Conservation (phyloP, 2,329 filamentous ascomycete genomes). For the Fusarium sp. region DNA sequence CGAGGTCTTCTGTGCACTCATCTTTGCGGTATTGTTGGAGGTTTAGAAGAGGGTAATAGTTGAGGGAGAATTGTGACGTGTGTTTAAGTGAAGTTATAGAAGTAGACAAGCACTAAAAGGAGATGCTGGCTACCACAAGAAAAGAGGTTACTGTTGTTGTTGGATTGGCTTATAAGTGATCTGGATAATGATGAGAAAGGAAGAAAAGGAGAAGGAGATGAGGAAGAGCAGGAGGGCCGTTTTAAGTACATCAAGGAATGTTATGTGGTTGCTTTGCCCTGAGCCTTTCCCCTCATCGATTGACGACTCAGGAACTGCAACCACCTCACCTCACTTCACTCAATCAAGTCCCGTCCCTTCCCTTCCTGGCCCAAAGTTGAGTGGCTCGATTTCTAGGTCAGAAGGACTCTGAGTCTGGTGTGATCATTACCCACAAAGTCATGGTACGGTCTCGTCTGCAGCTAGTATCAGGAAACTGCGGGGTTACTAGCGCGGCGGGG, state of each 20-base stretch:
- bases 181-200: constrained; percentile 42
- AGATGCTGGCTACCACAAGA: constrained; percentile 26
- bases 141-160: constrained; percentile 15
- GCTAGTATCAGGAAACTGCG: constrained; percentile 36
- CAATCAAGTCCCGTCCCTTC: constrained; percentile 16
- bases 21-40: constrained; percentile 56
- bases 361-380: constrained; percentile 25
- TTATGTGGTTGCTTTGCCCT: constrained; percentile 28
- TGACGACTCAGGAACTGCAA: constrained; percentile 36
- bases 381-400: constrained; percentile 36
- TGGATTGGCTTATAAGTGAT: constrained; percentile 36
- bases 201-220: constrained; percentile 39
- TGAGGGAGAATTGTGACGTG: constrained; percentile 33
- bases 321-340: constrained; percentile 27
- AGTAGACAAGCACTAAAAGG: constrained; percentile 30
- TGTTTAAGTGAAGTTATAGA: constrained; percentile 19
- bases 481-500: constrained; percentile 33
- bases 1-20: constrained; percentile 68
- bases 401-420: constrained; percentile 35
- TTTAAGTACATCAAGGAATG: constrained; percentile 41
- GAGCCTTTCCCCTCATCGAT: constrained; percentile 37
- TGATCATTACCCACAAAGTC: constrained; percentile 35
- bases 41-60: constrained; percentile 39
- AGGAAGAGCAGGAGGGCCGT: constrained; percentile 40
- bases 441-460: constrained; percentile 28